phyloP scores from a whole-genome alignment of 768 basidiomycete species.

The Leccinum arenicola region DNA sequence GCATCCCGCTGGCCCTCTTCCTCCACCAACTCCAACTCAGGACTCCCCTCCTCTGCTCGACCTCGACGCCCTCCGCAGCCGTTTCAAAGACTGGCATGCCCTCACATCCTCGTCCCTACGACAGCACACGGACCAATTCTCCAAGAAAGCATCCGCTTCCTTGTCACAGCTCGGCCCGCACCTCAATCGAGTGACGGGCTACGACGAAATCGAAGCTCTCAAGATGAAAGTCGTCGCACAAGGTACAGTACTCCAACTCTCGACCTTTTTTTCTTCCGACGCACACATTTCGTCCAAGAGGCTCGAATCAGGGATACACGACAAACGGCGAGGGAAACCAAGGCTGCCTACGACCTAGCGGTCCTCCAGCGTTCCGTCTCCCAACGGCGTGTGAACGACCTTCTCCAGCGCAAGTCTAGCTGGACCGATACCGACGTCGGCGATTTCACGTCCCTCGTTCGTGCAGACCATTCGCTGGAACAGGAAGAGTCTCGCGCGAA shows the following conservation, averaged over 20 bases:
- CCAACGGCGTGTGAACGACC: slow-evolving; percentile 94
- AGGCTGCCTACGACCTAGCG: slow-evolving; percentile 72
- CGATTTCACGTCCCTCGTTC: slow-evolving; percentile 86
- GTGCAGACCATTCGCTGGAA: slow-evolving; percentile 85
- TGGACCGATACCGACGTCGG: slow-evolving; percentile 90
- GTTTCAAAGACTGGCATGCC: slow-evolving; percentile 46
- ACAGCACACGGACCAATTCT: slow-evolving; percentile 55
- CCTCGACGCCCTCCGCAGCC: slow-evolving; percentile 36
- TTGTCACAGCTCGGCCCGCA: slow-evolving; percentile 75
- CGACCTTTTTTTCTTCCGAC: neutral
- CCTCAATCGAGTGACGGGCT: slow-evolving; percentile 88
- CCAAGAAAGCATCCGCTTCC: slow-evolving; percentile 50
- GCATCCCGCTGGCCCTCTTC: neutral
- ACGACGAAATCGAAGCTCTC: slow-evolving; percentile 82
- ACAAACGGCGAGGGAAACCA: slow-evolving; percentile 65
- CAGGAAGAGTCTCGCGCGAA: slow-evolving; percentile 76
- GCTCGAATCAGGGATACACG: slow-evolving; percentile 65
- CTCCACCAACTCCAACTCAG: slow-evolving; percentile 2
- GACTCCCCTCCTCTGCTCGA: slow-evolving; percentile 6
- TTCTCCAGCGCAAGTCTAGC: slow-evolving; percentile 88
- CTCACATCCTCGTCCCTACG: slow-evolving; percentile 37
- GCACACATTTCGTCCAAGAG: slow-evolving; percentile 48
- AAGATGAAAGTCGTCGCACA: slow-evolving; percentile 75
- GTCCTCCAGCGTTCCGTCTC: slow-evolving; percentile 79
- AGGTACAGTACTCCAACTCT: slow-evolving; percentile 50